Evolutionary conservation across 1,284 basidiomycete genomes (phyloP), one percentile per base, ranked within the genome.

Genomic region (Moniliella sp.): DNA sequence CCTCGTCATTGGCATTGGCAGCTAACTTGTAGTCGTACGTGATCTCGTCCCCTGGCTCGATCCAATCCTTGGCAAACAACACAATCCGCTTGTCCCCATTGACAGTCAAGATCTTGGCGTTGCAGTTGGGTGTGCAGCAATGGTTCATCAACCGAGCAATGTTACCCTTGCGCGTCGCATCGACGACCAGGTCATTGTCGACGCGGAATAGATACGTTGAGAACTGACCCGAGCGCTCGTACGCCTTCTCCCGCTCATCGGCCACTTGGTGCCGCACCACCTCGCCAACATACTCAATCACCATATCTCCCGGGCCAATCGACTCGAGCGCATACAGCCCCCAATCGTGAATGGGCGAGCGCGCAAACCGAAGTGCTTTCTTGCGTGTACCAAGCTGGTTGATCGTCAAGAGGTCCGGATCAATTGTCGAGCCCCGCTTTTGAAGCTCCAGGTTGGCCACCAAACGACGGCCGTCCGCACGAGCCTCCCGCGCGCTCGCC

Each of bases 231-330:
- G 46, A 81, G 35, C 82, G 69, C 63, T 94, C 82, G 61, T 99
- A 99, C 49, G 74, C 72, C 67, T 91, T 88, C 67, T 99, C 91
- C 33, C 91, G 71, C 60, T 86, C 80, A 57, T 97, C 91, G 15
- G 91, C 88, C 3, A 99, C 83, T 48, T 82, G 78, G 34, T 84
- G 82, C 15, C 91, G 71, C 42, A 91, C 79, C 40, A 94, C 71
- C 67, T 99, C 91, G 19, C 91, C 91, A 5, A 99, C 91, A 53
- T 99, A 99, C 65, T 99, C 91, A 63, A 97, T 94, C 27, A 99
- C 88, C 83, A 99, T 94, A 63, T 99, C 91, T 4, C 84, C 83
- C 13, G 73, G 67, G 11, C 78, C 74, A 49, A 99, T 93, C 52
- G 74, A 73, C 38, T 61, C 58, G 55, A 58, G 57, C 5, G 58